phyloP scores from a whole-genome alignment of 768 basidiomycete species.

The Termitomyces sp. region DNA sequence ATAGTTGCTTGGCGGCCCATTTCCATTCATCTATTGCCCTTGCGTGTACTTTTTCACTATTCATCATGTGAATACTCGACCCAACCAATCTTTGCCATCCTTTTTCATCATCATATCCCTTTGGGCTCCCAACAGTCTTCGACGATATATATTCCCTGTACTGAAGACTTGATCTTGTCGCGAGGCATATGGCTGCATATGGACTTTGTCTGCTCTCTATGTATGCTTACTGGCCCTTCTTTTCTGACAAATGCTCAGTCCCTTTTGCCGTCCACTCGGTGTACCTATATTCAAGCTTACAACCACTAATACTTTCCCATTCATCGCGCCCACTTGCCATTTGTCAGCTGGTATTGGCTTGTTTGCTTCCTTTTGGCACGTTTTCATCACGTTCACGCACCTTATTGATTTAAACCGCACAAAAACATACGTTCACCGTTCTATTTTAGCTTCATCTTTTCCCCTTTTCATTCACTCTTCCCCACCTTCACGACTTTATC shows the following conservation, averaged over 20 bases:
- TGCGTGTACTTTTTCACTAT: conserved; percentile 25
- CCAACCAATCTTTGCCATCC: conserved; percentile 19
- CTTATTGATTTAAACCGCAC: conserved; percentile 36
- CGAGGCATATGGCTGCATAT: conserved; percentile 18
- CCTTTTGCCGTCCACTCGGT: conserved; percentile 14
- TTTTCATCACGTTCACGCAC: conserved; percentile 16
- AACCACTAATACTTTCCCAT: conserved; percentile 14
- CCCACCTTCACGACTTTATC: conserved; percentile 7
- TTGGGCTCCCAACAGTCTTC: conserved; percentile 27
- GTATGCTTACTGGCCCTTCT: conserved; percentile 10
- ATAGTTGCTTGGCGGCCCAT: conserved; percentile 24
- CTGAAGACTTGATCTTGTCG: conserved; percentile 7
- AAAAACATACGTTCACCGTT: conserved; percentile 44
- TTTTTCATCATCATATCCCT: conserved; percentile 24
- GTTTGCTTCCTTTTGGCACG: conserved; percentile 26
- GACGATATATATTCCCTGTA: conserved; percentile 59
- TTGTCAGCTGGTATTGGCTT: conserved; percentile 33
- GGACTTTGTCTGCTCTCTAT: conserved; percentile 14
- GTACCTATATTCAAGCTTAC: conserved; percentile 8
- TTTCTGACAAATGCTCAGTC: conserved; percentile 11
- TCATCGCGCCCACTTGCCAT: conserved; percentile 5
- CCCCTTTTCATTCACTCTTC: conserved; percentile 19
- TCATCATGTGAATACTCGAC: conserved; percentile 29
- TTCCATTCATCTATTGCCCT: conserved; percentile 20
- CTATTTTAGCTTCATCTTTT: conserved; percentile 32